A percentile compares a stretch with the other conserved stretches of the same genome.
Conservation (phyloP, 1,139 yeast species). For the Yamadazyma oceani region DNA sequence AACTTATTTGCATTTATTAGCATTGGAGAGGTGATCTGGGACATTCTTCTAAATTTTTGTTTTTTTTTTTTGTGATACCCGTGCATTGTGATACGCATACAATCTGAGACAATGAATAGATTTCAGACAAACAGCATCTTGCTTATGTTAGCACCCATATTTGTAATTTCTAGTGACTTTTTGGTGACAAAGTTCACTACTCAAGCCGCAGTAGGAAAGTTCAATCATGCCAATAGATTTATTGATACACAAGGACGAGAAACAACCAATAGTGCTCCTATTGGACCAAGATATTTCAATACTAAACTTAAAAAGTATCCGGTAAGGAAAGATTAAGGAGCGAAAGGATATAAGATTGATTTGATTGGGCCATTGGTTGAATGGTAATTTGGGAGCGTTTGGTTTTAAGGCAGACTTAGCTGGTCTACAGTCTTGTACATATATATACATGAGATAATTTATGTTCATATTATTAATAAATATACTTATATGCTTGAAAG, state of each 20-base stretch:
- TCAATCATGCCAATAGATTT: slow-evolving; percentile 11
- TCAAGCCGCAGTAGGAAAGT: slow-evolving; percentile 18
- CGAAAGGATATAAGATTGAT: background rate
- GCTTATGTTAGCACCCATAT: slow-evolving; percentile 26
- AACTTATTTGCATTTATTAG: too few relatives aligned
- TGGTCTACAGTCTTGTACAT: slow-evolving; percentile 1
- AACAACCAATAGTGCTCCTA: background rate
- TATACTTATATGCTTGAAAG: background rate
- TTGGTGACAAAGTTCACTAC: slow-evolving; percentile 23
- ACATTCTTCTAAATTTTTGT: too few relatives aligned
- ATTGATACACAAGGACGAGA: background rate
- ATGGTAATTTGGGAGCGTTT: background rate
- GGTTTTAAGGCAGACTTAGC: background rate
- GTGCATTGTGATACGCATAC: slow-evolving; percentile 1
- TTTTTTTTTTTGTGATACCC: too few relatives aligned
- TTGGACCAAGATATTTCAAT: slow-evolving; percentile 15
- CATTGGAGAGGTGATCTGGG: too few relatives aligned
- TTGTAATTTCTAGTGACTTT: slow-evolving; percentile 25
- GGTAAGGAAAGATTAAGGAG: slow-evolving; percentile 3
- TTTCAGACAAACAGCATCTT: slow-evolving; percentile 21
- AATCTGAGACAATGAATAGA: slow-evolving; percentile 13
- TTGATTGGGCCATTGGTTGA: too few relatives aligned
- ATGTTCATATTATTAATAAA: background rate
- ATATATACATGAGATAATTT: background rate
- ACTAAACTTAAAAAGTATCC: slow-evolving; percentile 16